Base-by-base conservation (phyloP, 2,329 filamentous ascomycete genomes). In the Fusarium brachygibbosum region DNA sequence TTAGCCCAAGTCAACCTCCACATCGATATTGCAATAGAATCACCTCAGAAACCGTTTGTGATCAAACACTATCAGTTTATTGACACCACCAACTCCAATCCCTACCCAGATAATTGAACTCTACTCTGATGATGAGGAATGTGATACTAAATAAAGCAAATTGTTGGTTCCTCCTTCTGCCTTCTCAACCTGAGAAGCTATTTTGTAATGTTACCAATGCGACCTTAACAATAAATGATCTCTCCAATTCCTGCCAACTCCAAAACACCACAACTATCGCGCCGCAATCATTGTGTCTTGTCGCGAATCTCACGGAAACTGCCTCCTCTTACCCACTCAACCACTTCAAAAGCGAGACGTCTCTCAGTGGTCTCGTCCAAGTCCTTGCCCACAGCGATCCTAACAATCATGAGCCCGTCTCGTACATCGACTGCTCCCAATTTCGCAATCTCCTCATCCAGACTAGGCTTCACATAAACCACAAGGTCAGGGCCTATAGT, bases 311-410 rank as follows among this genome's bases (percentile, higher is more conserved):
- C 77, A 52, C 75, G 79, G 55, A 83, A 85, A n/a, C 75, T 80
- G 7, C 81, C 83, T 19, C 79, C 81, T 35, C 85, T 78, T 62
- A 93, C 86, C 88, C 91, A 97, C 80, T 98, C 94, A 56, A 92
- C 87, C 68, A 98, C 89, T 82, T 98, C 94, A 80, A 98, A 98
- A 3, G 89, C 91, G 50, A 97, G 82, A 66, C 94, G 84, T 62
- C 93, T 85, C 77, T 94, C 84, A 13, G 89, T 89, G 74, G 88
- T 90, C 77, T 93, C 90, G 64, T 90, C 89, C 68, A 93, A 77
- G 28, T 80, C 79, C 74, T 80, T 75, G 38, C 78, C 75, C 53
- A 71, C 70, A 14, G 76, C 72, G 64, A 87, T 80, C 53, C 86
- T 81, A 40, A 91, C 81, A 19, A 90, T 79, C 74, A 91, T 84